Conservation (phyloP, 352 stramenopile genomes). For the Sclerospora graminicola region DNA sequence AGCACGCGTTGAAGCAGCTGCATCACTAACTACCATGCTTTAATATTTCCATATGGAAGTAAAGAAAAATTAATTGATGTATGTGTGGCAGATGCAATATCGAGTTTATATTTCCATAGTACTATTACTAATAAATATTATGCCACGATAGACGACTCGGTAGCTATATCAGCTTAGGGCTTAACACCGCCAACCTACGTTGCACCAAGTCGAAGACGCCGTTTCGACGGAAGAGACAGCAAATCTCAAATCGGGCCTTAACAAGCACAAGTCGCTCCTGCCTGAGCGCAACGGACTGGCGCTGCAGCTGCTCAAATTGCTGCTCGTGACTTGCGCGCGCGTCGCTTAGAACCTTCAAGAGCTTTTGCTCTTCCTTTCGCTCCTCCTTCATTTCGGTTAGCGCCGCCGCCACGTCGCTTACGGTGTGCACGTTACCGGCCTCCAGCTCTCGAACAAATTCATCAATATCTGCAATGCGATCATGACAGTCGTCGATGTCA, state of each 20-base stretch:
- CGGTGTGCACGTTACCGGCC: slow-evolving; percentile 20
- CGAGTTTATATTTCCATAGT: slow-evolving; percentile 21
- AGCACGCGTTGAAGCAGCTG: slow-evolving; percentile 21
- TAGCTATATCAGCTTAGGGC: slow-evolving; percentile 23
- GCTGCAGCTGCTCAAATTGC: slow-evolving; percentile 19
- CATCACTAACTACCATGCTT: not conserved
- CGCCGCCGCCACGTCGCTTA: slow-evolving; percentile 20
- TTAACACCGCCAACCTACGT: slow-evolving; percentile 20
- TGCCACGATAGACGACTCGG: not conserved
- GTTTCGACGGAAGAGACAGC: slow-evolving; percentile 30
- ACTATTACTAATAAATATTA: slow-evolving; percentile 30
- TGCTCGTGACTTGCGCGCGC: slow-evolving; percentile 24
- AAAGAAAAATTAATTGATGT: not conserved
- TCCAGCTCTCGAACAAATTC: slow-evolving; percentile 29
- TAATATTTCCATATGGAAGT: no score
- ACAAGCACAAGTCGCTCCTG: slow-evolving; percentile 19
- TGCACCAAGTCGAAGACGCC: slow-evolving; percentile 32
- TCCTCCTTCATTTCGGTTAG: slow-evolving; percentile 28
- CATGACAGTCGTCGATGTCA: slow-evolving; percentile 33
- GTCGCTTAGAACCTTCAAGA: slow-evolving; percentile 25
- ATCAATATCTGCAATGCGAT: slow-evolving; percentile 33
- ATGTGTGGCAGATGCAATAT: slow-evolving; percentile 10
- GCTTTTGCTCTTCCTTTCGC: slow-evolving; percentile 27
- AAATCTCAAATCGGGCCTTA: slow-evolving; percentile 29
- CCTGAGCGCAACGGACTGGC: slow-evolving; percentile 15